Base-by-base conservation (phyloP, 768 basidiomycete species). In the Pisolithus microcarpus region DNA sequence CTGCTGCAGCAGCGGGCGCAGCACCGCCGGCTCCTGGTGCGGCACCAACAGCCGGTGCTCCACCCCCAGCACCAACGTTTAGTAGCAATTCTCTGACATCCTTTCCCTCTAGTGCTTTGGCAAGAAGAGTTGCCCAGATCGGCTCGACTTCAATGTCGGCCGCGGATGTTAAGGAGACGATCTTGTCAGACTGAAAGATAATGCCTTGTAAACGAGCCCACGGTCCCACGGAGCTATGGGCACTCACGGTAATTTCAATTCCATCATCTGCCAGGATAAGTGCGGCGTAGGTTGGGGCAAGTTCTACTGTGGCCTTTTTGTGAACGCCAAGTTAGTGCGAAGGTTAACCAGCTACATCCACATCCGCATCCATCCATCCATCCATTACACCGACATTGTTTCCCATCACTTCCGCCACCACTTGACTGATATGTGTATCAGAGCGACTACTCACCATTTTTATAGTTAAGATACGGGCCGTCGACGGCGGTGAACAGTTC, bases 211-310 rank as follows among this genome's bases (percentile, higher is more conserved):
- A 46, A 16, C 19, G 43, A 21, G 38, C 1, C 46, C 5, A 18
- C 15, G 34, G 44, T 24, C 47, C 42, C 34, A 30, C n/a, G 21
- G 42, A 43, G 2, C 38, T 19, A 24, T 30, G 13, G 34, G 5
- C 18, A 82, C 91, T 62, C 63, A 96, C 94, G 58, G 95, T 96
- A 67, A 99, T 97, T 79, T 97, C 95, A 65, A 95, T 74, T 62
- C 85, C 86, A 58, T 96, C 94, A 75, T 98, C 96, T 60, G 93
- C 94, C 67, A 98, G 91, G 74, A 97, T 97, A 65, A 99, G 87
- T 60, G 92, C 90, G 66, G 95, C 93, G 76, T 97, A 97, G 61
- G 93, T 88, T 56, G 93, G 77, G 61, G 93, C 91, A 67, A 95
- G 88, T 69, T 98, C 95, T 49, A 67, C 53, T 64, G 78, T 71